phyloP scores from a whole-genome alignment of 2,329 filamentous ascomycete species.

The Aspergillus fijiensis region DNA sequence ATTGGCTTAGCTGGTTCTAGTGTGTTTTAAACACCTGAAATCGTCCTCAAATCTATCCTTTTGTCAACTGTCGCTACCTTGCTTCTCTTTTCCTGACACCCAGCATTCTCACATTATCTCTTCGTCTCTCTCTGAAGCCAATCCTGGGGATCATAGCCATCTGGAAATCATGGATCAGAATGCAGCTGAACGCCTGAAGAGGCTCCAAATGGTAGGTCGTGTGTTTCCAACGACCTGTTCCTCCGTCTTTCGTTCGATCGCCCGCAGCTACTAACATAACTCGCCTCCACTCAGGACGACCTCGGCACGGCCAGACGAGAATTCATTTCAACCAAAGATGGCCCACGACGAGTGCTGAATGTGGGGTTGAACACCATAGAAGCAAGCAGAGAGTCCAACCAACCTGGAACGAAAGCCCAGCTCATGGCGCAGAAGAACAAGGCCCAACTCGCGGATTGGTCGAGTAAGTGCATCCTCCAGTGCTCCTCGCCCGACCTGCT shows the following conservation, averaged over 20 bases:
- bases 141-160: background rate
- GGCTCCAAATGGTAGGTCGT: conserved; percentile 31
- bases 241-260: background rate
- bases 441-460: conserved; percentile 30
- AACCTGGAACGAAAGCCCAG: conserved; percentile 29
- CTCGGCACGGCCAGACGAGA: conserved; percentile 40
- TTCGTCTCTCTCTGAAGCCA: background rate
- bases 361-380: conserved; percentile 29
- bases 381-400: conserved; percentile 29
- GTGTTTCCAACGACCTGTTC: background rate
- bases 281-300: conserved; percentile 31
- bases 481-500: background rate
- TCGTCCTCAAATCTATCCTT: too few species aligned
- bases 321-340: conserved; percentile 35
- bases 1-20: background rate
- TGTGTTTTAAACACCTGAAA: too few species aligned
- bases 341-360: conserved; percentile 8
- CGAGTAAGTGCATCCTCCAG: conserved; percentile 28
- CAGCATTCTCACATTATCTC: background rate
- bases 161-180: conserved; percentile 15
- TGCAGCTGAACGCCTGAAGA: conserved; percentile 23
- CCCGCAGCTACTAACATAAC: background rate
- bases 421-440: conserved; percentile 28
- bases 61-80: background rate
- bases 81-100: background rate